A percentile compares a stretch with the other conserved stretches of the same genome.
Evolutionary conservation across 345 rosid genomes (phyloP).

Genomic region (Gossypium longicalyx): DNA sequence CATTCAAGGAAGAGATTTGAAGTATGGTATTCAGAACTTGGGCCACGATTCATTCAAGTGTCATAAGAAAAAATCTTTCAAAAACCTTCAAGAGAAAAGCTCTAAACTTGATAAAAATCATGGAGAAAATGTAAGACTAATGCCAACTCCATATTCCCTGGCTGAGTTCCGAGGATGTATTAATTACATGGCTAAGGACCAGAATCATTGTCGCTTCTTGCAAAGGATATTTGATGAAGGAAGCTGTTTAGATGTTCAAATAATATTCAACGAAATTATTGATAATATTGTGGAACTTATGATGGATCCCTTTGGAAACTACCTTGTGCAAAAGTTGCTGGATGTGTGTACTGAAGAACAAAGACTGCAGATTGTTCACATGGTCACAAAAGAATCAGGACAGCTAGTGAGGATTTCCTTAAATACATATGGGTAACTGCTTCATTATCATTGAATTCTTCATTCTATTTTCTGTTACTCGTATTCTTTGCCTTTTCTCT

Average conservation of each 20-base stretch:
- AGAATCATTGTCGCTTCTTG: constrained; percentile 46
- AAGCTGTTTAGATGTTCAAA: constrained; percentile 24
- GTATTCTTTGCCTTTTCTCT: constrained; percentile 6
- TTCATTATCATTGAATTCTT: neutral
- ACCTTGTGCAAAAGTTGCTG: constrained; percentile 51
- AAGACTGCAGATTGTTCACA: constrained; percentile 33
- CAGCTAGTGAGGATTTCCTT: constrained; percentile 44
- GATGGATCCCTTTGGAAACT: constrained; percentile 59
- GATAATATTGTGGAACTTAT: constrained; percentile 43
- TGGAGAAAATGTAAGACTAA: constrained; percentile 22
- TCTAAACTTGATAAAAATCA: constrained; percentile 20
- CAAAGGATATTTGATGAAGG: constrained; percentile 54
- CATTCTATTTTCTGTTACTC: neutral
- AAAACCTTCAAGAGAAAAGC: constrained; percentile 20
- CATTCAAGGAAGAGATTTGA: constrained; percentile 30
- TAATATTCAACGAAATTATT: constrained; percentile 33
- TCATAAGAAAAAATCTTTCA: constrained; percentile 23
- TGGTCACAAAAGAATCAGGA: constrained; percentile 33
- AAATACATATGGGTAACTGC: constrained; percentile 53
- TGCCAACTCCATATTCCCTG: constrained; percentile 30
- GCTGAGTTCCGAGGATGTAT: constrained; percentile 39
- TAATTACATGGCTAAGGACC: constrained; percentile 47
- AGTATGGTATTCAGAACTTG: constrained; percentile 9
- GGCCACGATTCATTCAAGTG: constrained; percentile 16
- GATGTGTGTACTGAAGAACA: constrained; percentile 46